Base-by-base conservation (phyloP, 2,329 filamentous ascomycete species). In the Fusarium sp. region DNA sequence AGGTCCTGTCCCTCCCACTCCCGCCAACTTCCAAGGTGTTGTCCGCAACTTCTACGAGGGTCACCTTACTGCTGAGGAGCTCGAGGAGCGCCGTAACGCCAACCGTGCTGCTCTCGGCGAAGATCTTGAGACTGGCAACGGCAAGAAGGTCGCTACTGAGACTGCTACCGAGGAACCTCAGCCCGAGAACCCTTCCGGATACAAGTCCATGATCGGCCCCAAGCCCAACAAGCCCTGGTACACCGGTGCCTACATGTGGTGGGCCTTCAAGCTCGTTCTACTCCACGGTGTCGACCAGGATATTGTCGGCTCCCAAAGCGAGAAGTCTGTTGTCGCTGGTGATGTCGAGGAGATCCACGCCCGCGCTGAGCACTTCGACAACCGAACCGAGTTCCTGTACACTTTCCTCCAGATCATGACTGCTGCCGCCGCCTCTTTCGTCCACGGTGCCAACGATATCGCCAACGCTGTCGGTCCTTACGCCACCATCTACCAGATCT, bases 361-460 rank as follows among this genome's bases (percentile, higher is more conserved):
- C 12, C 83, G 82, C 32, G 88, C 87, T 18, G 77, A 81, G 29
- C 87, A 89, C 75, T 91, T 86, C 77, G 84, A 89, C 77, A 90
- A 91, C 81, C 85, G 86, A 67, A 82, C 86, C 70, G 89, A 91
- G 78, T 87, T 87, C 79, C 81, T 88, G 51, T 90, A 87, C 78
- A 87, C 85, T 8, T 90, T 88, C 78, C 82, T 88, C 30, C 88
- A 89, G 72, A 78, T 89, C 72, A 82, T 89, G 79, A 89, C 88
- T 8, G 88, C 89, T 12, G 85, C 86, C 70, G 88, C 88, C 32
- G 87, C 88, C 16, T 90, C 88, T 6, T 90, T 91, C 67, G 86
- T 87, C 3, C 89, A 92, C 79, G 90, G 90, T 25, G 88, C 89
- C 71, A 92, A 91, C 77, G 90, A 91, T 66, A 87, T 91, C 22